These are phyloP conservation scores for Cetraspora pellucida DNA, from an alignment of 192 early-diverging fungal genomes.

Conservation along the genomic window DNA sequence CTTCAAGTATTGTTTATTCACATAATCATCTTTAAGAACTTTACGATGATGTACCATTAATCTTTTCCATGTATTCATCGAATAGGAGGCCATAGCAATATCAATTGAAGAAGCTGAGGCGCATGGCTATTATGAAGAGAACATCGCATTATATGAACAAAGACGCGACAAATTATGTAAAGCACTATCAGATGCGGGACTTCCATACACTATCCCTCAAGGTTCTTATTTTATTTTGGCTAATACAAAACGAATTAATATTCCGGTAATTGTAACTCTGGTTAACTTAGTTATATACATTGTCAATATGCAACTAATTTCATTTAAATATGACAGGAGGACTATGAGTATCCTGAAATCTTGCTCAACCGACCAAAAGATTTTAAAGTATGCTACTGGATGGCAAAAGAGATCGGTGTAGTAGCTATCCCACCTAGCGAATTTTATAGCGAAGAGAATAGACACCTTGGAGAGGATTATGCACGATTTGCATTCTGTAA, in stretches of 20 bases:
- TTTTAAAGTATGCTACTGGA: conserved; percentile 81
- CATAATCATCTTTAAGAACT: neutral
- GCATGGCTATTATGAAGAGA: conserved; percentile 69
- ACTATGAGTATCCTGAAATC: conserved; percentile 59
- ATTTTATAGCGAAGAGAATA: conserved; percentile 79
- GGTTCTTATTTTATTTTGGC: conserved; percentile 95
- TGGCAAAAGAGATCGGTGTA: conserved; percentile 88
- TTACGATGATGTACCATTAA: neutral
- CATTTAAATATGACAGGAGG: conserved; percentile 10
- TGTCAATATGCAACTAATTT: no score
- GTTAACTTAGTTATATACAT: no score
- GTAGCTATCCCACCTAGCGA: conserved; percentile 89
- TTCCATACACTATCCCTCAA: conserved; percentile 84
- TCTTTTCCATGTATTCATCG: neutral
- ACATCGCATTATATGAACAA: conserved; percentile 64
- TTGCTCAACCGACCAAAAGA: conserved; percentile 65
- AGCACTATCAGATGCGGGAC: conserved; percentile 64
- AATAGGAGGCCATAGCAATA: conserved; percentile 69
- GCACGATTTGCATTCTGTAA: conserved; percentile 95
- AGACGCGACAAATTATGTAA: conserved; percentile 75
- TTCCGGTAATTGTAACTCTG: conserved; percentile 43
- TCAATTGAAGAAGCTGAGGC: conserved; percentile 67
- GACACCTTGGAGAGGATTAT: conserved; percentile 67
- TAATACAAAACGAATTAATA: conserved; percentile 67
- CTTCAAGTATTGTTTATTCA: conserved; percentile 61